phyloP scores from a whole-genome alignment of 2,329 filamentous ascomycete species.

The Pyrenophora teres region DNA sequence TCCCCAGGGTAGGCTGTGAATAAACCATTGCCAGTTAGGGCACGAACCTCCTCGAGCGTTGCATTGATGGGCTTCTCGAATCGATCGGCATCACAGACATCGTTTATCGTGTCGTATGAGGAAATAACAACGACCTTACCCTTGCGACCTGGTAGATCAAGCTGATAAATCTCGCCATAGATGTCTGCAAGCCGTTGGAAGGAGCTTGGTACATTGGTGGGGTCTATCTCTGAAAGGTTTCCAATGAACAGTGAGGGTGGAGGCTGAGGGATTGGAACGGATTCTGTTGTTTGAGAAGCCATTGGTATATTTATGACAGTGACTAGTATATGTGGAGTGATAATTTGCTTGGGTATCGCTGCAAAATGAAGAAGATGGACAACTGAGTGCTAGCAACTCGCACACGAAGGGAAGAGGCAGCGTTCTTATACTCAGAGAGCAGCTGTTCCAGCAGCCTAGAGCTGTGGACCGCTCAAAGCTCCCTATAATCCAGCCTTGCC shows the following conservation, averaged over 20 bases:
- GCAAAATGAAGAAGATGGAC: not conserved
- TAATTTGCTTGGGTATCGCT: not conserved
- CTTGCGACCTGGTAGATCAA: constrained; percentile 5
- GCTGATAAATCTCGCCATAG: constrained; percentile 12
- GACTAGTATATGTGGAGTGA: not conserved
- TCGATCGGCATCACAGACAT: constrained; percentile 6
- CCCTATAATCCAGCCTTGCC: constrained; percentile 1
- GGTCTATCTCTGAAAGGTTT: constrained; percentile 9
- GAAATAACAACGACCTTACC: constrained; percentile 9
- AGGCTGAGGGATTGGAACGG: constrained; percentile 10
- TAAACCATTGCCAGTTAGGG: constrained; percentile 7
- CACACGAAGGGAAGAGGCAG: not conserved
- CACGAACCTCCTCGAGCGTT: constrained; percentile 10
- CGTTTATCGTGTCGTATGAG: constrained; percentile 12
- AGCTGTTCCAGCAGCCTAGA: not conserved
- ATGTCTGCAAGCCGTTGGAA: constrained; percentile 8
- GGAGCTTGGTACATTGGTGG: constrained; percentile 4
- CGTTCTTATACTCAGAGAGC: constrained; percentile 1
- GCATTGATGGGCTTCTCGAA: constrained; percentile 11
- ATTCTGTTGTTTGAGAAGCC: constrained; percentile 5
- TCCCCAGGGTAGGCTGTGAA: constrained; percentile 12
- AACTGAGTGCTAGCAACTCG: not conserved
- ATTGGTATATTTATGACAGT: not conserved
- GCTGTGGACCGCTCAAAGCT: not conserved
- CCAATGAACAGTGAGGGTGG: constrained; percentile 7